A percentile compares a stretch with the other conserved stretches of the same genome.
Evolutionary conservation across 108 stramenopile genomes (phyloP).

Genomic region (Epithemia pelagica): DNA sequence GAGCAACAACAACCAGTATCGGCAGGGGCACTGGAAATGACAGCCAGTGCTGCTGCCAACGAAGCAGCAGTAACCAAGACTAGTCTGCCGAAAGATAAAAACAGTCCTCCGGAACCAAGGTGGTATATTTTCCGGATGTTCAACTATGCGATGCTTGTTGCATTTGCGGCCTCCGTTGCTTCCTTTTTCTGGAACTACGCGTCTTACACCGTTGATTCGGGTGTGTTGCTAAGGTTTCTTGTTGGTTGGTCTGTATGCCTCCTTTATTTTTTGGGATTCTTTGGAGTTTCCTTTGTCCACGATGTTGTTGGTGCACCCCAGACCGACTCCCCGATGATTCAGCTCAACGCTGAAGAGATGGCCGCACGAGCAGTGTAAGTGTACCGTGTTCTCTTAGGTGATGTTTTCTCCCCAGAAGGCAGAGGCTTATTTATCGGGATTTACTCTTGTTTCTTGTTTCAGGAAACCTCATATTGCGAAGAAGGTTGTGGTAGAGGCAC

Average conservation of each 20-base stretch:
- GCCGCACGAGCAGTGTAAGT: neutral
- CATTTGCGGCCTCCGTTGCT: constrained; percentile 53
- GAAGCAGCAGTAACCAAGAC: neutral
- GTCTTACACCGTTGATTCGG: constrained; percentile 47
- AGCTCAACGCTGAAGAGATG: neutral
- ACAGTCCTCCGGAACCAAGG: constrained; percentile 48
- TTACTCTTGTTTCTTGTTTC: no score
- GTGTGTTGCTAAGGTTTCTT: constrained; percentile 53
- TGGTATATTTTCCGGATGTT: constrained; percentile 75
- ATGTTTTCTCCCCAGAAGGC: no score
- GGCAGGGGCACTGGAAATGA: constrained; percentile 5
- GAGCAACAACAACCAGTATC: constrained; percentile 11
- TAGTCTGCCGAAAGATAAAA: neutral
- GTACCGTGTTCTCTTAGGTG: no score
- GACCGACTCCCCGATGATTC: neutral
- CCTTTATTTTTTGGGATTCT: constrained; percentile 96
- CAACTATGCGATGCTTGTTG: constrained; percentile 44
- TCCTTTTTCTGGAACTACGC: constrained; percentile 52
- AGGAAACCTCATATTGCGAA: neutral
- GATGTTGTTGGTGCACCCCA: constrained; percentile 4
- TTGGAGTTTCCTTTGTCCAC: constrained; percentile 86
- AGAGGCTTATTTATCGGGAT: no score
- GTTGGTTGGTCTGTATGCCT: constrained; percentile 71
- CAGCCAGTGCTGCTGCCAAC: constrained; percentile 3
- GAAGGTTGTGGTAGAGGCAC: neutral